Evolutionary conservation across 2,329 filamentous ascomycete species (phyloP).

Genomic region (Chalara sp.): DNA sequence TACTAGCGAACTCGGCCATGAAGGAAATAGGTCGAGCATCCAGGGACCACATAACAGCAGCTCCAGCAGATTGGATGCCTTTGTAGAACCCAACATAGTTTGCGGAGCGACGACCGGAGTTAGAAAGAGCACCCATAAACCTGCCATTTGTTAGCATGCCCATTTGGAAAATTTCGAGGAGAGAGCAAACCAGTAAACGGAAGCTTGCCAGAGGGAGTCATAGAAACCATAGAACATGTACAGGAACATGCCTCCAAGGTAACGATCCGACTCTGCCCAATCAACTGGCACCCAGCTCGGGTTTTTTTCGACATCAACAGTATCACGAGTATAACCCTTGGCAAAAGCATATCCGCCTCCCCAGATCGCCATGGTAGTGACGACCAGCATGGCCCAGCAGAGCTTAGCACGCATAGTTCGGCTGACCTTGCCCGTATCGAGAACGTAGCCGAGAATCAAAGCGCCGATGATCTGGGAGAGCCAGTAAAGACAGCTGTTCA

Average conservation of each 20-base stretch:
- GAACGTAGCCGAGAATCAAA: conserved; percentile 61
- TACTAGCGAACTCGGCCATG: conserved; percentile 64
- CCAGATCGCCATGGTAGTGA: conserved; percentile 72
- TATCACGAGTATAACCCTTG: conserved; percentile 48
- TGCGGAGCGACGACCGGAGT: conserved; percentile 85
- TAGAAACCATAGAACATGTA: conserved; percentile 89
- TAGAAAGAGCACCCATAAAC: conserved; percentile 90
- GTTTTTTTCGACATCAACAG: conserved; percentile 9
- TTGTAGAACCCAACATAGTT: conserved; percentile 92
- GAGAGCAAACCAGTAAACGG: conserved; percentile 68
- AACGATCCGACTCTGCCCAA: conserved; percentile 57
- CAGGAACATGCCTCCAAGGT: conserved; percentile 75
- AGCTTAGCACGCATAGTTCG: conserved; percentile 62
- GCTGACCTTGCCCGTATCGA: conserved; percentile 54
- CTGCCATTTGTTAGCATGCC: conserved; percentile 31
- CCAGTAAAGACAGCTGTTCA: conserved; percentile 79
- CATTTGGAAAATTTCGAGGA: conserved; percentile 1
- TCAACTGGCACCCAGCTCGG: conserved; percentile 35
- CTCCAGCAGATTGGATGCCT: conserved; percentile 81
- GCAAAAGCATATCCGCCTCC: conserved; percentile 78
- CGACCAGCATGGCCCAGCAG: conserved; percentile 54
- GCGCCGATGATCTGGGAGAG: conserved; percentile 72
- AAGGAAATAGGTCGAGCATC: conserved; percentile 57
- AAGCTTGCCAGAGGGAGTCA: conserved; percentile 86
- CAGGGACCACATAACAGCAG: conserved; percentile 67